Evolutionary conservation across 1,284 basidiomycete genomes (phyloP).

Genomic region (Cryptococcus sp.): DNA sequence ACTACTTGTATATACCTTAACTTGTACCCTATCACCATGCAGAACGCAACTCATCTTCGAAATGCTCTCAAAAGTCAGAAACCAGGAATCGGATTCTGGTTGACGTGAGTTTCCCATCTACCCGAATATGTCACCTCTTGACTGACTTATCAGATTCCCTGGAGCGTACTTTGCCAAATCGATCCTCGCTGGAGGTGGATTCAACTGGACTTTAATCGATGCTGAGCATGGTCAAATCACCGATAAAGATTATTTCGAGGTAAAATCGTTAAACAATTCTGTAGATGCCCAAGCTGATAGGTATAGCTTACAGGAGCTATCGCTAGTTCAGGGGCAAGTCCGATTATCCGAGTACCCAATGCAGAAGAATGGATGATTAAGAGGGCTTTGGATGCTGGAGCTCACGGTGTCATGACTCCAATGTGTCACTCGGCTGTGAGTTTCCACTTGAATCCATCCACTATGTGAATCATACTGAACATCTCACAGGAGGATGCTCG

Average conservation of each 20-base stretch:
- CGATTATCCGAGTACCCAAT: conserved; percentile 41
- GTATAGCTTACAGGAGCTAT: conserved; percentile 22
- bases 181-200: conserved; percentile 29
- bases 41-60: conserved; percentile 5
- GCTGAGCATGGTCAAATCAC: conserved; percentile 32
- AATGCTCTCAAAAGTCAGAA: conserved; percentile 52
- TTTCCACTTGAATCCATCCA: not conserved
- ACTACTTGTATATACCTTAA: not conserved
- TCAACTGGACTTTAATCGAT: conserved; percentile 33
- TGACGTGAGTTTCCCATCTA: conserved; percentile 47
- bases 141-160: conserved; percentile 14
- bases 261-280: not conserved
- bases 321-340: conserved; percentile 28
- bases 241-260: conserved; percentile 23
- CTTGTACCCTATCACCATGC: conserved; percentile 5
- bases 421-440: conserved; percentile 30
- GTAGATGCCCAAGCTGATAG: not conserved
- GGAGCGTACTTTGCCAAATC: conserved; percentile 24
- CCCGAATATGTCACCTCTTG: not conserved
- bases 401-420: conserved; percentile 33
- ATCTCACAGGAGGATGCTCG: conserved; percentile 18
- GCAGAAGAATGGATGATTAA: conserved; percentile 42
- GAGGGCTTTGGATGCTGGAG: conserved; percentile 44
- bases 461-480: not conserved
- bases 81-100: conserved; percentile 68